Evolutionary conservation across 352 stramenopile genomes (phyloP), one percentile per base, ranked within the genome.

Genomic region (Phytophthora niederhauseri): DNA sequence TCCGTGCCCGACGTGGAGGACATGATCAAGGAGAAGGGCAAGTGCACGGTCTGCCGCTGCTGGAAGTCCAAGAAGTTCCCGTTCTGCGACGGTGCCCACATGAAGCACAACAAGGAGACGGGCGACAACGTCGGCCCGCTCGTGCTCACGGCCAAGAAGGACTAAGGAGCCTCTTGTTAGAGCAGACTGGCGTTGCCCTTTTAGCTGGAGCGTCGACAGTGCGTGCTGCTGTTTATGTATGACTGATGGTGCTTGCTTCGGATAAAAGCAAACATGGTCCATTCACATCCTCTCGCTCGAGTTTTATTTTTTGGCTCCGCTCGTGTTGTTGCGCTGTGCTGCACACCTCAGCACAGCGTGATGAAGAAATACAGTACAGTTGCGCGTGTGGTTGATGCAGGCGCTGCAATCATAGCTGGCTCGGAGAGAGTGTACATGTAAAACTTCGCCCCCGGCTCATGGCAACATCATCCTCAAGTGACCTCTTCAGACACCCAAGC

Each of bases 11-110:
- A 95, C 50, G 81, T 95, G 57, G 88, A 95, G 72, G 88, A 95
- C 41, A 73, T 95, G 53, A 78, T 87, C 57, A 73, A 77, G 43
- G 91, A 91, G 66, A 93, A 92, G 72, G 80, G 87, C 64, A 95
- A 95, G 65, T 95, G 88, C 76, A 78, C 80, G 41, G 61, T 94
- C 50, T 95, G 88, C 76, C 83, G 88, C 63, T 95, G 88, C 77
- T 95, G 88, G 88, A 95, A 95, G 76, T 95, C 88, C 49, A 95
- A 95, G 80, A 93, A 90, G 75, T 95, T 95, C 70, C 88, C 88
- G 6, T 84, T 84, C 70, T 95, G 88, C 64, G 88, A 94, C 52
- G 85, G 88, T 28, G 62, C 74, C 53, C 88, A 95, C 83, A 76
- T 85, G 63, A 93, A 95, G 77, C 88, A 95, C 78, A 95, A 95